These are phyloP conservation scores for Artemisia annua DNA, from an alignment of 129 eudicot species.

Conservation along the genomic window DNA sequence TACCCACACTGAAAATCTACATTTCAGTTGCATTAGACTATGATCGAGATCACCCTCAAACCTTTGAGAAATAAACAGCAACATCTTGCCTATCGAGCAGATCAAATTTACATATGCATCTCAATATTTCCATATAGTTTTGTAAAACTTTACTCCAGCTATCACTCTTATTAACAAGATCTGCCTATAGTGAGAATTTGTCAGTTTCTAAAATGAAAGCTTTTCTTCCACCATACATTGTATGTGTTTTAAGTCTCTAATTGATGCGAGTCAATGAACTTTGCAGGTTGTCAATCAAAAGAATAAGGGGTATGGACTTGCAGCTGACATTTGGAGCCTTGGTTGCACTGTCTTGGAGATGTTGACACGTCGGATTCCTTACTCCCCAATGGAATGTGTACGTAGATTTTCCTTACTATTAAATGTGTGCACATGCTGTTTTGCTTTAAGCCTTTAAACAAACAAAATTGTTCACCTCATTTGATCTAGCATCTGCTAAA, in stretches of 20 bases:
- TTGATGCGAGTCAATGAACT: not conserved
- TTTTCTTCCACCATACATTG: not conserved
- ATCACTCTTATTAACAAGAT: too few relatives aligned
- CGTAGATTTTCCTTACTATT: constrained; percentile 26
- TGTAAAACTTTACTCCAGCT: too few relatives aligned
- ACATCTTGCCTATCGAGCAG: too few relatives aligned
- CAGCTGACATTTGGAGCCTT: constrained; percentile 99
- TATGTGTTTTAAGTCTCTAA: not conserved
- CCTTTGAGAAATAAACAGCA: too few relatives aligned
- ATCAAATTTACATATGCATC: too few relatives aligned
- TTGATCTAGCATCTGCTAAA: constrained; percentile 8
- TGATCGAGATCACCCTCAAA: too few relatives aligned
- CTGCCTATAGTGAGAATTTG: too few relatives aligned
- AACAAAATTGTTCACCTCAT: not conserved
- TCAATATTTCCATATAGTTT: too few relatives aligned
- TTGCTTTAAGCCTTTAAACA: not conserved
- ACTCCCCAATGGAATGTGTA: constrained; percentile 72
- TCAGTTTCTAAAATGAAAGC: not conserved
- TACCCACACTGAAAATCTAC: too few relatives aligned
- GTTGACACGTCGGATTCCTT: constrained; percentile 81
- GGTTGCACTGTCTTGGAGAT: constrained; percentile 98
- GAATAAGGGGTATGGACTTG: constrained; percentile 76
- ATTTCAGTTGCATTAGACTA: too few relatives aligned
- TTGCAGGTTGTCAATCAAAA: constrained; percentile 68
- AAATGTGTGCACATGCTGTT: not conserved